A percentile compares a stretch with the other conserved stretches of the same genome.
These are phyloP conservation scores for Mortierella sp. DNA, from an alignment of 371 early-diverging fungal genomes.

Conservation along the genomic window DNA sequence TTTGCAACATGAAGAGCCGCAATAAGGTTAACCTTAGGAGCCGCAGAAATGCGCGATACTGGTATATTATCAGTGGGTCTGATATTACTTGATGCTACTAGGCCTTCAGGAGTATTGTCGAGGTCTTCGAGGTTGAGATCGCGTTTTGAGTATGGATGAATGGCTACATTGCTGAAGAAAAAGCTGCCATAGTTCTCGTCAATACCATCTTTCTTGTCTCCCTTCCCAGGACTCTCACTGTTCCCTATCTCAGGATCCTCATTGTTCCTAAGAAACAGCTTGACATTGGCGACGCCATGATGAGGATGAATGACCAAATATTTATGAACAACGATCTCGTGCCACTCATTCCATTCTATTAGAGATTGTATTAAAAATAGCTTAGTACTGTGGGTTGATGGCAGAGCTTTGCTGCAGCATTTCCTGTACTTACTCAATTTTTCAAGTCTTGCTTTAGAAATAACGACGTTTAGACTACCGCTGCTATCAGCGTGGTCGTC, in stretches of 20 bases:
- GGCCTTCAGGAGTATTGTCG: background rate
- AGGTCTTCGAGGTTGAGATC: background rate
- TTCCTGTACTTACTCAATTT: background rate
- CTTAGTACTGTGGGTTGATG: too few species aligned
- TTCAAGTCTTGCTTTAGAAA: background rate
- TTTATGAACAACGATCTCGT: background rate
- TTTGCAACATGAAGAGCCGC: background rate
- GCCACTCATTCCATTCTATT: background rate
- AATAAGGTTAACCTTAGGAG: background rate
- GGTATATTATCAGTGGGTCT: background rate
- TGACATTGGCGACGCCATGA: background rate
- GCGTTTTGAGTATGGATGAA: background rate
- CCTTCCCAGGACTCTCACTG: too few species aligned
- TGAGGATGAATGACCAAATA: background rate
- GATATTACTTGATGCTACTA: background rate
- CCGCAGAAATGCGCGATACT: background rate
- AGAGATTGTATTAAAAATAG: background rate
- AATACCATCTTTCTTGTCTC: too few species aligned
- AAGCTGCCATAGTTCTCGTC: too few species aligned
- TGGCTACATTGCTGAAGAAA: background rate
- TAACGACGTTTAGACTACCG: background rate
- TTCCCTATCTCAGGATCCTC: background rate
- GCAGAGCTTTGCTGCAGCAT: too few species aligned
- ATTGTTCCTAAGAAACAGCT: background rate
- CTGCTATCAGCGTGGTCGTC: background rate